A percentile compares a stretch with the other conserved stretches of the same genome.
phyloP scores from a whole-genome alignment of 2,329 filamentous ascomycete species.

The Calonectria henricotiae region DNA sequence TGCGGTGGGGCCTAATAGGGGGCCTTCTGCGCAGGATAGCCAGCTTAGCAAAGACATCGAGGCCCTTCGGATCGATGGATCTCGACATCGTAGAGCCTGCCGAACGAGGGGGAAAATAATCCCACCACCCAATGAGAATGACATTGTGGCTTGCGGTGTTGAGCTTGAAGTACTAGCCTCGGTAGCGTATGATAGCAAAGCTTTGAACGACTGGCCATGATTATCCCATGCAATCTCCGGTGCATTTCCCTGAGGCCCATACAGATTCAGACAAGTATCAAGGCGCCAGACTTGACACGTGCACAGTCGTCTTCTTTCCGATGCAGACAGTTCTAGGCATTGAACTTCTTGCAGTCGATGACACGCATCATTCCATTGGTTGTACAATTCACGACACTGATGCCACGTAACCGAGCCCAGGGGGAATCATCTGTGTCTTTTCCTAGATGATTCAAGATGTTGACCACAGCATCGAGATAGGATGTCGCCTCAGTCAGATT shows the following conservation, averaged over 20 bases:
- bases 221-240: slow-evolving; percentile 2
- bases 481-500: neutral
- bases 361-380: neutral
- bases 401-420: neutral
- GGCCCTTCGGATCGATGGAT: neutral
- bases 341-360: neutral
- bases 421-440: neutral
- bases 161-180: neutral
- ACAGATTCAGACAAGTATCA: neutral
- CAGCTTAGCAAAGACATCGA: neutral
- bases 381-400: neutral
- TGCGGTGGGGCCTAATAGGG: neutral
- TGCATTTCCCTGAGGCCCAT: neutral
- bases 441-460: neutral
- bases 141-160: neutral
- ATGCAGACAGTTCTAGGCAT: neutral
- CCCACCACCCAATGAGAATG: neutral
- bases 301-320: neutral
- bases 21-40: neutral
- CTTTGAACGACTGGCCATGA: neutral
- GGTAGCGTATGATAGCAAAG: neutral
- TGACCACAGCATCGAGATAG: neutral
- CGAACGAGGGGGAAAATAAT: neutral
- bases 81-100: slow-evolving; percentile 5
- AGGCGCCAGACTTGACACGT: neutral